Conservation (phyloP, 208 protist species). For the Vickermania ingenoplastis region DNA sequence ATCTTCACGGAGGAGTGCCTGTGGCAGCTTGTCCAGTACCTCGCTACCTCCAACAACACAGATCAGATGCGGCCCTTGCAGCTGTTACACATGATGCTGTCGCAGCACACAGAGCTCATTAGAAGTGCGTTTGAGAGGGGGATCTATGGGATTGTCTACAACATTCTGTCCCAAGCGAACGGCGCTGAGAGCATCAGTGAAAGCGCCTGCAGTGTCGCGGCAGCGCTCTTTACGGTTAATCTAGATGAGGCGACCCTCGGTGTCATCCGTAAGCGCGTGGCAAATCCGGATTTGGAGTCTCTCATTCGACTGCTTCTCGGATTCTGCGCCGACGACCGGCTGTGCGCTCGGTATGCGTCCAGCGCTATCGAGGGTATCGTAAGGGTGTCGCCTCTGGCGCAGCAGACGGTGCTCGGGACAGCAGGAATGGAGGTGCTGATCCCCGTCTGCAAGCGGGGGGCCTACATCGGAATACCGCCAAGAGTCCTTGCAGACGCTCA, state of each 20-base stretch:
- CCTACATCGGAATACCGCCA: neutral
- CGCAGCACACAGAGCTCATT: slow-evolving; percentile 8
- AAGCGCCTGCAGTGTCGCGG: neutral
- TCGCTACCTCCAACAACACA: slow-evolving; percentile 15
- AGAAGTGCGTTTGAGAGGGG: neutral
- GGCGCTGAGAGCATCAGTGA: neutral
- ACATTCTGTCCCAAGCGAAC: neutral
- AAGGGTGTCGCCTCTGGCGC: neutral
- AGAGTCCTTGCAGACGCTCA: neutral
- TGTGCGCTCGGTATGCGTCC: neutral
- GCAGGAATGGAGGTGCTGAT: neutral
- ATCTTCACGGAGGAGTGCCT: slow-evolving; percentile 24
- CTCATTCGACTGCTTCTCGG: neutral
- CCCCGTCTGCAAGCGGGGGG: neutral
- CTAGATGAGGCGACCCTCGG: neutral
- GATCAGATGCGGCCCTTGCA: slow-evolving; percentile 10
- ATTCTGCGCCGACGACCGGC: neutral
- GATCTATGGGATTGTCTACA: neutral
- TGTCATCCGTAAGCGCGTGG: neutral
- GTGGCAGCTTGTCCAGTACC: slow-evolving; percentile 14
- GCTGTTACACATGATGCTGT: slow-evolving; percentile 9
- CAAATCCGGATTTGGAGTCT: neutral
- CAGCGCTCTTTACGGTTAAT: neutral
- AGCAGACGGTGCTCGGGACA: neutral
- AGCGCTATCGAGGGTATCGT: neutral